Evolutionary conservation across 331 rosid species (phyloP).

Genomic region (Rhamnella rubrinervis): DNA sequence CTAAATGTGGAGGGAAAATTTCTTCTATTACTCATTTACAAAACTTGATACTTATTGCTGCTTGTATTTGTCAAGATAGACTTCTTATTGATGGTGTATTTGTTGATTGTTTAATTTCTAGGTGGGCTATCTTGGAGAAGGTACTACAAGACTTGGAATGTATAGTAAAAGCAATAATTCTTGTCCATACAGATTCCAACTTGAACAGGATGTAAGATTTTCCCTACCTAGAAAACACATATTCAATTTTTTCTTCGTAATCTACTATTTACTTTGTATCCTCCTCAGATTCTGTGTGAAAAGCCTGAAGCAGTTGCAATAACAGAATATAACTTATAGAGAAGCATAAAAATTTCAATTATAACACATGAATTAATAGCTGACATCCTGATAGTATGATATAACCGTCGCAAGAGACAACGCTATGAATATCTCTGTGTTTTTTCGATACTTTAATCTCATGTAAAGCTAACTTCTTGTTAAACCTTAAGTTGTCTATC

Average conservation of each 20-base stretch:
- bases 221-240: not conserved
- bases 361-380: too few species aligned
- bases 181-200: slow-evolving; percentile 49
- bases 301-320: slow-evolving; percentile 6
- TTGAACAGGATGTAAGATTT: slow-evolving; percentile 72
- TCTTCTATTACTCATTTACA: not conserved
- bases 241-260: slow-evolving; percentile 3
- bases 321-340: not conserved
- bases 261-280: slow-evolving; percentile 2
- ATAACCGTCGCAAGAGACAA: too few species aligned
- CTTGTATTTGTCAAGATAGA: not conserved
- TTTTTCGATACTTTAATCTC: not conserved
- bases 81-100: slow-evolving; percentile 6
- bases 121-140: slow-evolving; percentile 32
- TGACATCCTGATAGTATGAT: too few species aligned
- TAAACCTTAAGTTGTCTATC: not conserved
- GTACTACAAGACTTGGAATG: slow-evolving; percentile 25
- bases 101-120: slow-evolving; percentile 32
- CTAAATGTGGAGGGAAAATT: not conserved
- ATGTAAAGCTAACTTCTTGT: not conserved
- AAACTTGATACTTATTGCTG: not conserved
- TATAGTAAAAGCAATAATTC: slow-evolving; percentile 31
- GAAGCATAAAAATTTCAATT: not conserved
- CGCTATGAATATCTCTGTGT: not conserved
- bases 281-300: not conserved